These are phyloP conservation scores for Suillus subalutaceus DNA, from an alignment of 768 basidiomycete genomes.

Conservation along the genomic window DNA sequence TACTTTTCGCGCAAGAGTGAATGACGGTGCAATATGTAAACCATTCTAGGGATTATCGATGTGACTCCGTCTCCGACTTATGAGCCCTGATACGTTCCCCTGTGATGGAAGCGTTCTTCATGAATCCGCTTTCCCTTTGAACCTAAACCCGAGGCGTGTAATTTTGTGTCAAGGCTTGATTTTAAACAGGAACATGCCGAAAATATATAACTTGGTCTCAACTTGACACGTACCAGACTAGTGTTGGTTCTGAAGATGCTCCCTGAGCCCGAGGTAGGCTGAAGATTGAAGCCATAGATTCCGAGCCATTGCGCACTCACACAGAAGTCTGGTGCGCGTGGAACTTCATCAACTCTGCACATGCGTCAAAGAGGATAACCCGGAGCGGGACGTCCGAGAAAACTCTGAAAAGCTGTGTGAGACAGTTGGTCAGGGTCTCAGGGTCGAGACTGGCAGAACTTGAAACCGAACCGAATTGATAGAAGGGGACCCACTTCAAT, in stretches of 20 bases:
- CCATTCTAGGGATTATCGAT: no score
- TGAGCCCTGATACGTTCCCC: background rate
- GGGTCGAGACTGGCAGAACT: background rate
- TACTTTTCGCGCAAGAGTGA: no score
- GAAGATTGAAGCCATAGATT: background rate
- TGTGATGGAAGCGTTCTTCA: background rate
- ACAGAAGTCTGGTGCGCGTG: background rate
- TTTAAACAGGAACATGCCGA: no score
- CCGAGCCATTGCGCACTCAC: background rate
- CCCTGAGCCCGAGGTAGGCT: background rate
- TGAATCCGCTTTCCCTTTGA: background rate
- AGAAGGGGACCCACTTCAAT: background rate
- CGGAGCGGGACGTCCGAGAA: background rate
- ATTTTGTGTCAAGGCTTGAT: no score
- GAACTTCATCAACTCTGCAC: background rate
- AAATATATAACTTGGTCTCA: background rate
- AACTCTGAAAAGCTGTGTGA: background rate
- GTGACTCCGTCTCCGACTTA: no score
- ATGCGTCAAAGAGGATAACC: background rate
- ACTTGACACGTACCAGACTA: background rate
- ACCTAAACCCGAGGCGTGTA: background rate
- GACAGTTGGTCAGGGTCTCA: background rate
- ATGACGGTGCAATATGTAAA: no score
- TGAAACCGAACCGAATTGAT: background rate
- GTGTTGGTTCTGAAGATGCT: background rate